These are phyloP conservation scores for Ophiostoma populinum DNA, from an alignment of 2,329 filamentous ascomycete genomes.

Conservation along the genomic window DNA sequence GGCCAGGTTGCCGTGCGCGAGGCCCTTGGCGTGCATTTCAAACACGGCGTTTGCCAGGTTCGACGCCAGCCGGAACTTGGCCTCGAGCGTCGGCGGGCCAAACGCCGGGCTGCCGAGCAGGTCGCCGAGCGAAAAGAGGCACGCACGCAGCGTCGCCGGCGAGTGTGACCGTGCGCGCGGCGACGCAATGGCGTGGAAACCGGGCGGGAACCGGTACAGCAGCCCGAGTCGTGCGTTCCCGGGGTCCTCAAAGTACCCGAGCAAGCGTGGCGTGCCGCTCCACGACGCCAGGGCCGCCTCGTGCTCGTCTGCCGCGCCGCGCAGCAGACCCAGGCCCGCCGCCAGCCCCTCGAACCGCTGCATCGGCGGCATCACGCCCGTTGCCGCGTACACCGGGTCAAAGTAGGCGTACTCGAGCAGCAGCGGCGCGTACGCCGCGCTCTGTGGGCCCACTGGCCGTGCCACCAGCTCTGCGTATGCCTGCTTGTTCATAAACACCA, in stretches of 20 bases:
- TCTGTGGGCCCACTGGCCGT: constrained; percentile 22
- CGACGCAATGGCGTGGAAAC: constrained; percentile 36
- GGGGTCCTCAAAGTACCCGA: constrained; percentile 61
- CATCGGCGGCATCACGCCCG: constrained; percentile 47
- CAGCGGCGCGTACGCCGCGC: constrained; percentile 34
- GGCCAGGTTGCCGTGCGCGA: constrained; percentile 53
- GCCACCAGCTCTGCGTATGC: constrained; percentile 31
- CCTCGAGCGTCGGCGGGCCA: constrained; percentile 51
- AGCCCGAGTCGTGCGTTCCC: constrained; percentile 53
- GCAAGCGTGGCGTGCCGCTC: constrained; percentile 41
- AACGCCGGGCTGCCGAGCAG: constrained; percentile 30
- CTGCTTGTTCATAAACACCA: constrained; percentile 33
- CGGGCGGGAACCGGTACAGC: constrained; percentile 54
- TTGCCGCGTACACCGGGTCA: constrained; percentile 42
- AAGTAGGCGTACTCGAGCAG: constrained; percentile 56
- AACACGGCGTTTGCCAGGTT: constrained; percentile 58
- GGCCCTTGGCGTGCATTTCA: constrained; percentile 50
- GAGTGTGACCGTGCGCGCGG: constrained; percentile 15
- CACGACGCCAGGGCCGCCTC: constrained; percentile 37
- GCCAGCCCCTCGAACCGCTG: constrained; percentile 46
- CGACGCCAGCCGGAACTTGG: constrained; percentile 57
- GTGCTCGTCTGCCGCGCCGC: constrained; percentile 27
- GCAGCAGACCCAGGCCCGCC: constrained; percentile 29
- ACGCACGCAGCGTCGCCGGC: constrained; percentile 31
- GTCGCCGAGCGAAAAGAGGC: constrained; percentile 34